Base-by-base conservation (phyloP, 768 basidiomycete genomes). In the Auriscalpium microsporum region DNA sequence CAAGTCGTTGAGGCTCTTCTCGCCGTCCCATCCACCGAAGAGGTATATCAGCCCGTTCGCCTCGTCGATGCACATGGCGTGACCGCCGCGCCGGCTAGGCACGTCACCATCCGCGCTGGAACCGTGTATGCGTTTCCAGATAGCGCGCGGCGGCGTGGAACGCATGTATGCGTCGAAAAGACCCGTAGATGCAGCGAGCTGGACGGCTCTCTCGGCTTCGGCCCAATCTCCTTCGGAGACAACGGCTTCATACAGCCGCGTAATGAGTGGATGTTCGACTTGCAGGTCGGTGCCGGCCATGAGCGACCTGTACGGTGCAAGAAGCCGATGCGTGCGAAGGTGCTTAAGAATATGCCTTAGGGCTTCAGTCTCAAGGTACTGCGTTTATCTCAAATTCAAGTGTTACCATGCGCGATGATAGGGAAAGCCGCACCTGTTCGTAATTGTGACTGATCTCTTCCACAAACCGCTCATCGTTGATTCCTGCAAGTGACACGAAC, bases 21-120 rank as follows among this genome's bases (percentile, higher is more conserved):
- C 68, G 1, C 90, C 87, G 57, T 89, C 80, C 81, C 84, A 91
- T 0, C 90, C 90, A 1, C 89, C 90, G 53, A 89, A 81, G 19
- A 91, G 75, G 64, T 90, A 90, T 33, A 91, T 80, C 45, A 78
- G 67, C 7, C 79, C 78, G 40, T 79, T 75, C 8, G 76, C 72
- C 21, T 76, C 70, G 63, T 90, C 88, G 58, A 90, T 80, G 61
- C 86, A 89, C 86, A 89, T 88, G 19, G 86, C 84, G 59, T 91
- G 87, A 0, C 89, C 90, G 14, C 89, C 86, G 0, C 90, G 80
- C 46, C 79, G 73, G 23, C 77, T 74, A 6, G 90, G 89, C 0
- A 76, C 68, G 60, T 87, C 85, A 9, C 81, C 82, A 62, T 85
- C 80, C 1, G 80, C 74, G 58, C 85, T 79, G n/a, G 78, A 75